Base-by-base conservation (phyloP, 2,329 filamentous ascomycete species). In the Lachnellula hyalina region DNA sequence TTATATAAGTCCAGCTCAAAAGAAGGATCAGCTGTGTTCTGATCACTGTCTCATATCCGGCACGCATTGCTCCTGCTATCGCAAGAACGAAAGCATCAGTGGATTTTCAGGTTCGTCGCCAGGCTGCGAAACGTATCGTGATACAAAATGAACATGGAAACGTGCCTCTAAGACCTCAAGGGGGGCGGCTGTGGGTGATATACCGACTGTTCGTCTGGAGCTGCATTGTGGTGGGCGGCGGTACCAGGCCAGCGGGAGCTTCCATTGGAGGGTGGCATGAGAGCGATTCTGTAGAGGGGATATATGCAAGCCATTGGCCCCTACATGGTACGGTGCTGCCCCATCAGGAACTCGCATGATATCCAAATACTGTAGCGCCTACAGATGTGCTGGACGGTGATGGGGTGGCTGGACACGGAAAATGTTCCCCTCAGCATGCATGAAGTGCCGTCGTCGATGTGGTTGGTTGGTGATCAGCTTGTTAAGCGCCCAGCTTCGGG, bases 121-220 rank as follows among this genome's bases (percentile, higher is more conserved):
- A 53, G 55, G 53, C 46, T 57, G 50, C 64, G 65, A 66, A 67
- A 67, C 64, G 59, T 64, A 53, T 61, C 49, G 57, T 60, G 63
- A 66, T 56, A 58, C 63, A 65, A 56, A 59, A n/a, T 42, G 38
- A 57, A 55, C 59, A 63, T 63, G 62, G 61, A 63, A 55, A 48
- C 53, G 54, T 52, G 38, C 25, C 28, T 54, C 55, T 59, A 45
- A 28, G 48, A 47, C 28, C 38, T 50, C 19, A 38, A 47, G 50
- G 56, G 54, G 63, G 61, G 58, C 57, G 56, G 55, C 42, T 58
- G 48, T 52, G 51, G 54, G 62, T 63, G 60, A 67, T 65, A 66
- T 65, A 63, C 46, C 51, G 47, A 47, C 42, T 49, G 52, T 15
- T 36, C 35, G 12, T 15, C 36, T 48, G 23, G 47, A 23, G 19